Conservation (phyloP, 2,329 filamentous ascomycete species). For the Neoarthrinium moseri region DNA sequence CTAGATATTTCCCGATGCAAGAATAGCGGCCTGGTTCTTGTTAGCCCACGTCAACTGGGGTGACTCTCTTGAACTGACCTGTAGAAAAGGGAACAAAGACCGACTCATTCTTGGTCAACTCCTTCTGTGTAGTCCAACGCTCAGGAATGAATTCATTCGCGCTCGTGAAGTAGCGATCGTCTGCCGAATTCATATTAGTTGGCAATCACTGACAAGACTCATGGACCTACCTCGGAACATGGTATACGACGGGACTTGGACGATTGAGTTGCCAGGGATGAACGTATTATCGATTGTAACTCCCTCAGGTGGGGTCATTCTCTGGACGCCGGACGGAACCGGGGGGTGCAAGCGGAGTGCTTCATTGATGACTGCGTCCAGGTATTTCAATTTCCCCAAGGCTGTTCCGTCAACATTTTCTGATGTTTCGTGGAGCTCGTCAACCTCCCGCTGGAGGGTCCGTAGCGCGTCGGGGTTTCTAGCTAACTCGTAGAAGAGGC, state of each 20-base stretch:
- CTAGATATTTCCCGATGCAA: slow-evolving; percentile 35
- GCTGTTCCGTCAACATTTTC: slow-evolving; percentile 17
- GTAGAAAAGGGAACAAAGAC: slow-evolving; percentile 12
- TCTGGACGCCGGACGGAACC: slow-evolving; percentile 24
- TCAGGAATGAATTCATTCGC: slow-evolving; percentile 24
- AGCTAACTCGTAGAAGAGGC: slow-evolving; percentile 25
- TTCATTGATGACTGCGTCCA: slow-evolving; percentile 13
- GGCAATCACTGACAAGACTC: too few relatives aligned
- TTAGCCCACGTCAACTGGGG: too few relatives aligned
- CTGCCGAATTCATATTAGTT: too few relatives aligned
- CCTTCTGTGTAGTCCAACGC: slow-evolving; percentile 17
- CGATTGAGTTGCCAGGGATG: slow-evolving; percentile 34
- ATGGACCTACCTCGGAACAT: slow-evolving; percentile 19
- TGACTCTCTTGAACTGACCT: not conserved
- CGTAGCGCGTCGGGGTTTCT: slow-evolving; percentile 19
- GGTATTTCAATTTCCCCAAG: slow-evolving; percentile 8
- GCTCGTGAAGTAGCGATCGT: slow-evolving; percentile 16
- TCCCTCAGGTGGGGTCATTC: slow-evolving; percentile 37
- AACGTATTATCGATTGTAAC: slow-evolving; percentile 27
- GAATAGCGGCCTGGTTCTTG: slow-evolving; percentile 18
- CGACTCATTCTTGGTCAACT: slow-evolving; percentile 18
- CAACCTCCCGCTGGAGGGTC: slow-evolving; percentile 22
- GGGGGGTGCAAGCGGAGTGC: slow-evolving; percentile 14
- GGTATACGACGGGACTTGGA: slow-evolving; percentile 27
- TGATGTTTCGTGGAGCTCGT: slow-evolving; percentile 13